Conservation (phyloP, 345 rosid species). For the Syzygium aromaticum region DNA sequence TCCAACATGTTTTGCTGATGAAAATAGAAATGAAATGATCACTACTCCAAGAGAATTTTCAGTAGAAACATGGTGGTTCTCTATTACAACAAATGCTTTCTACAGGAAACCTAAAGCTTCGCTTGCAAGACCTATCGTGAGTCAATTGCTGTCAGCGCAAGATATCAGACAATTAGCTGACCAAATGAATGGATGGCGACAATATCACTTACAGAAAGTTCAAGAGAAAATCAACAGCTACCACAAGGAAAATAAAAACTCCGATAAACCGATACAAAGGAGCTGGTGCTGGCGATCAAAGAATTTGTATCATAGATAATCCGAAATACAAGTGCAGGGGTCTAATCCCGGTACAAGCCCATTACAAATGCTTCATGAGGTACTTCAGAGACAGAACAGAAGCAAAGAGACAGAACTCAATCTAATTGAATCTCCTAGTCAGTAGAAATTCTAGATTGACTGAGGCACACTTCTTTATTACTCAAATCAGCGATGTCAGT, state of each 20-base stretch:
- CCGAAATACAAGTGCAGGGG: not conserved
- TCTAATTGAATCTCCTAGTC: not conserved
- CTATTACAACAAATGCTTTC: not conserved
- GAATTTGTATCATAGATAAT: not conserved
- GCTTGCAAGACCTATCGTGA: not conserved
- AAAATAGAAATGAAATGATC: not conserved
- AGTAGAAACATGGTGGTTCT: not conserved
- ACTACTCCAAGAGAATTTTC: not conserved
- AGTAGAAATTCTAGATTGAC: not conserved
- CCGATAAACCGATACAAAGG: not conserved
- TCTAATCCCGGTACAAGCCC: not conserved
- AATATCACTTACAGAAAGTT: not conserved
- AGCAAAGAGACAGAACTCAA: not conserved
- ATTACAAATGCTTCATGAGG: not conserved
- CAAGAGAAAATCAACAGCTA: not conserved
- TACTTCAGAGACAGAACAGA: not conserved
- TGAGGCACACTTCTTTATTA: not conserved
- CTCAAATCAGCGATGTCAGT: not conserved
- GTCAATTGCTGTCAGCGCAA: not conserved
- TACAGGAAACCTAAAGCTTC: not conserved
- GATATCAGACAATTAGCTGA: not conserved
- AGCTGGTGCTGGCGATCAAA: not conserved
- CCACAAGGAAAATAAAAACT: not conserved
- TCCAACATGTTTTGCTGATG: not conserved
- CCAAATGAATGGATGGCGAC: not conserved